Conservation (phyloP, 1,139 yeast species). For the Pichia sp. region DNA sequence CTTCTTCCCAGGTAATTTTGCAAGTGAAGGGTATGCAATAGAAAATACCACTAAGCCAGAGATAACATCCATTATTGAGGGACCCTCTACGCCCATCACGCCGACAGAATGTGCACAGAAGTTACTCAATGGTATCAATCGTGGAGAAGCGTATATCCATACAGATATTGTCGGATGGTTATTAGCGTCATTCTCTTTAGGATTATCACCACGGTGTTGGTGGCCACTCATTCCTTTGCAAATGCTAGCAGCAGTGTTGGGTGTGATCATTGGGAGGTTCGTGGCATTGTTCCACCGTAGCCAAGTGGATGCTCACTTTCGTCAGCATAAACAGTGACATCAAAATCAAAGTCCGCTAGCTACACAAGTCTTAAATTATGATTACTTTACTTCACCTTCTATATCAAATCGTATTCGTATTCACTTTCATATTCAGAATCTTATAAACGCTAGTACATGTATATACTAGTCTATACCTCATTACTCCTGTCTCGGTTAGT, state of each 20-base stretch:
- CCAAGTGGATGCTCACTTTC: no score
- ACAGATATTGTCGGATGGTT: constrained; percentile 89
- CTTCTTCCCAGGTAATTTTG: constrained; percentile 84
- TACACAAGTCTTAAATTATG: neutral
- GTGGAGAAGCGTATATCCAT: constrained; percentile 68
- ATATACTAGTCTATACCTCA: no score
- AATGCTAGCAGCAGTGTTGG: constrained; percentile 37
- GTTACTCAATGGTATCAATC: constrained; percentile 47
- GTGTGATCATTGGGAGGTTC: constrained; percentile 61
- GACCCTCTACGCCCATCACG: constrained; percentile 66
- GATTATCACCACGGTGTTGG: constrained; percentile 60
- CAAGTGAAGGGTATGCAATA: constrained; percentile 75
- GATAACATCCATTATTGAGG: constrained; percentile 78
- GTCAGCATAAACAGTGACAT: no score
- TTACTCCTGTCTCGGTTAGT: no score
- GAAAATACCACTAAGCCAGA: constrained; percentile 85
- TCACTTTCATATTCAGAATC: neutral
- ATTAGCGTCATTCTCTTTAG: constrained; percentile 60
- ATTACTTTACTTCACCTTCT: neutral
- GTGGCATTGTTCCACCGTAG: constrained; percentile 45
- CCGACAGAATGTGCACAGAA: constrained; percentile 61
- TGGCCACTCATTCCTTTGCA: constrained; percentile 38
- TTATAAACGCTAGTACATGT: no score
- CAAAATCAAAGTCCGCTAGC: no score
- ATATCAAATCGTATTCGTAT: neutral